phyloP scores from a whole-genome alignment of 2,329 filamentous ascomycete genomes.

The Fusarium fracticaudum region DNA sequence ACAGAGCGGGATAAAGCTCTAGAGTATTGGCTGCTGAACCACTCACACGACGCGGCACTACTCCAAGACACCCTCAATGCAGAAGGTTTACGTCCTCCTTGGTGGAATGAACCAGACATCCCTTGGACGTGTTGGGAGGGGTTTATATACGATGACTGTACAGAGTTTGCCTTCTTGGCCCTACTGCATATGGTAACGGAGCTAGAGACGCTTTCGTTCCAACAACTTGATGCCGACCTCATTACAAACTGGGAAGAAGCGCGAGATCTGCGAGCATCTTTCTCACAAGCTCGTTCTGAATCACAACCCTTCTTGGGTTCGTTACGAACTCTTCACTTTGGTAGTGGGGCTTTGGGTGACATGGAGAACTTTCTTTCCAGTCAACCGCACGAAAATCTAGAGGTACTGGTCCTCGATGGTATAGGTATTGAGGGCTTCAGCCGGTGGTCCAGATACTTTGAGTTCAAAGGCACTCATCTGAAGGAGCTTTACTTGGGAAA shows the following conservation, averaged over 20 bases:
- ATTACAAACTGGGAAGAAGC: neutral
- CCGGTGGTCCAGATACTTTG: neutral
- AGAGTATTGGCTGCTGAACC: neutral
- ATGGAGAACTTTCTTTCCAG: neutral
- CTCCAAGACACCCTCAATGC: neutral
- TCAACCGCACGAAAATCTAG: neutral
- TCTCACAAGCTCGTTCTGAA: neutral
- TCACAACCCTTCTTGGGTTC: neutral
- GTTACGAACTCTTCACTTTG: neutral
- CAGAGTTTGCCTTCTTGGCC: neutral
- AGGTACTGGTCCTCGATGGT: neutral
- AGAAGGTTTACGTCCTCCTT: neutral
- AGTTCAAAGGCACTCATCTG: neutral
- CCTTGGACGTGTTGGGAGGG: neutral
- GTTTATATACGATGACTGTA: neutral
- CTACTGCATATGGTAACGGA: constrained; percentile 4
- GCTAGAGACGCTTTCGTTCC: constrained; percentile 3
- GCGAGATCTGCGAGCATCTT: neutral
- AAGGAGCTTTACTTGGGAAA: constrained; percentile 12
- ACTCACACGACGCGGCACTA: neutral
- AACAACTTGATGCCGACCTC: neutral
- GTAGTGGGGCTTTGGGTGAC: neutral
- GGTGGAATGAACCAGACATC: neutral
- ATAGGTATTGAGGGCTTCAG: neutral
- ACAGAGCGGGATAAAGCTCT: neutral